These are phyloP conservation scores for Sporothrix phasma DNA, from an alignment of 2,329 filamentous ascomycete species.

Conservation along the genomic window DNA sequence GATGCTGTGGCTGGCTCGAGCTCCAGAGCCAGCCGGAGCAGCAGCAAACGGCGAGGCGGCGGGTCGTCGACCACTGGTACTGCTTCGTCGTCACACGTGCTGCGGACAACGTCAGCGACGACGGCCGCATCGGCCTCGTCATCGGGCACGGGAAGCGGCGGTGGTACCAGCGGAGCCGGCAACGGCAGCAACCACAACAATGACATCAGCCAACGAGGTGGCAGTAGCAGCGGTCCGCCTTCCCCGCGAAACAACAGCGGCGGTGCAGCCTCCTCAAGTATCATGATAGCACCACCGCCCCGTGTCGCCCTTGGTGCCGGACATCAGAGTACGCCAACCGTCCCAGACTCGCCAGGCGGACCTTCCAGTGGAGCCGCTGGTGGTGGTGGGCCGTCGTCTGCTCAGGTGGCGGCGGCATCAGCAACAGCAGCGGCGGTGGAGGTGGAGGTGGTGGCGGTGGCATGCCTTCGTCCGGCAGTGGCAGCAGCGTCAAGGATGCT, in stretches of 20 bases:
- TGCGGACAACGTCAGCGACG: slow-evolving; percentile 26
- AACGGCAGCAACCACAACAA: slow-evolving; percentile 20
- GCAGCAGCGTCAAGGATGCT: slow-evolving; percentile 4
- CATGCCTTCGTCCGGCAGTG: not conserved
- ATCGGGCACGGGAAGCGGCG: not conserved
- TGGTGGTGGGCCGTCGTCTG: not conserved
- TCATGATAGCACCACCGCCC: slow-evolving; percentile 32
- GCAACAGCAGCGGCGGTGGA: not conserved
- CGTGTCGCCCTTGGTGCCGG: slow-evolving; percentile 26
- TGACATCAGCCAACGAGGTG: not conserved
- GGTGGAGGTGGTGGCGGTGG: not conserved
- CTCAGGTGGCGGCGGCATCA: not conserved
- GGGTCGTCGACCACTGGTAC: not conserved
- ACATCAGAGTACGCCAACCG: not conserved
- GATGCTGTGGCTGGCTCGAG: not conserved
- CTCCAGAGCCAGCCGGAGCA: slow-evolving; percentile 5
- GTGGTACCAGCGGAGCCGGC: not conserved
- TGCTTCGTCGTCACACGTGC: slow-evolving; percentile 22
- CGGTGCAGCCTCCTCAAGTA: slow-evolving; percentile 15
- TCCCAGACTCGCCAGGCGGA: not conserved
- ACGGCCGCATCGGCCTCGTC: slow-evolving; percentile 1
- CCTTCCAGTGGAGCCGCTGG: slow-evolving; percentile 13
- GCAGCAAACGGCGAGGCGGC: slow-evolving; percentile 23
- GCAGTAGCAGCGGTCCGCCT: slow-evolving; percentile 11
- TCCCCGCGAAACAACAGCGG: slow-evolving; percentile 19